phyloP scores from a whole-genome alignment of 495 filamentous ascomycete genomes.

The Rhizodiscina lignyota region DNA sequence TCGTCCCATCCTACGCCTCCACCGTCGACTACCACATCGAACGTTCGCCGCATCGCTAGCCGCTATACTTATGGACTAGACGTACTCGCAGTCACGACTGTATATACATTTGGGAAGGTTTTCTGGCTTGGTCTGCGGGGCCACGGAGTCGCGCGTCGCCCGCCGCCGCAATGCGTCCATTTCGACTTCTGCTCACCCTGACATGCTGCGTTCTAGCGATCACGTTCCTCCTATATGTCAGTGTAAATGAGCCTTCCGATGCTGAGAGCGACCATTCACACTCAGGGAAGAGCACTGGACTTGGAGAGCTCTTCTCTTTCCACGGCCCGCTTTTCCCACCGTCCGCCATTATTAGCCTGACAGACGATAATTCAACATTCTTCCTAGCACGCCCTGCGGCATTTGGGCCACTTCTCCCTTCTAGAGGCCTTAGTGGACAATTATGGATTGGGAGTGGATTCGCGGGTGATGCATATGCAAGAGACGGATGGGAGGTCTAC shows the following conservation, averaged over 20 bases:
- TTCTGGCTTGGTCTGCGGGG: too few relatives aligned
- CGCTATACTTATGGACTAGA: too few relatives aligned
- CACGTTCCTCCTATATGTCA: conserved; percentile 17
- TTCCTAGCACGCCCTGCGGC: conserved; percentile 87
- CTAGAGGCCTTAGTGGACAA: conserved; percentile 62
- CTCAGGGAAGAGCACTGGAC: too few relatives aligned
- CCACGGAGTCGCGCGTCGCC: too few relatives aligned
- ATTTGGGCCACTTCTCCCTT: conserved; percentile 69
- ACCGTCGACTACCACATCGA: too few relatives aligned
- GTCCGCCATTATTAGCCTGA: conserved; percentile 86
- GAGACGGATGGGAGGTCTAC: conserved; percentile 27
- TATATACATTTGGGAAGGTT: too few relatives aligned
- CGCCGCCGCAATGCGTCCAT: conserved; percentile 26
- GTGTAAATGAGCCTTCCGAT: too few relatives aligned
- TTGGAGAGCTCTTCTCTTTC: conserved; percentile 47
- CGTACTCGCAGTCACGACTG: too few relatives aligned
- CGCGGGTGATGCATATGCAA: conserved; percentile 40
- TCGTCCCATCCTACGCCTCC: too few relatives aligned
- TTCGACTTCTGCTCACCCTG: conserved; percentile 23
- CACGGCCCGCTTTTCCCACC: conserved; percentile 73
- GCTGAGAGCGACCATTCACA: too few relatives aligned
- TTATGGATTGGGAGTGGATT: conserved; percentile 87
- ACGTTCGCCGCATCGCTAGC: too few relatives aligned
- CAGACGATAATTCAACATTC: conserved; percentile 94
- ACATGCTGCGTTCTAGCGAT: conserved; percentile 16